Conservation (phyloP, 345 rosid species). For the Populus davidiana region DNA sequence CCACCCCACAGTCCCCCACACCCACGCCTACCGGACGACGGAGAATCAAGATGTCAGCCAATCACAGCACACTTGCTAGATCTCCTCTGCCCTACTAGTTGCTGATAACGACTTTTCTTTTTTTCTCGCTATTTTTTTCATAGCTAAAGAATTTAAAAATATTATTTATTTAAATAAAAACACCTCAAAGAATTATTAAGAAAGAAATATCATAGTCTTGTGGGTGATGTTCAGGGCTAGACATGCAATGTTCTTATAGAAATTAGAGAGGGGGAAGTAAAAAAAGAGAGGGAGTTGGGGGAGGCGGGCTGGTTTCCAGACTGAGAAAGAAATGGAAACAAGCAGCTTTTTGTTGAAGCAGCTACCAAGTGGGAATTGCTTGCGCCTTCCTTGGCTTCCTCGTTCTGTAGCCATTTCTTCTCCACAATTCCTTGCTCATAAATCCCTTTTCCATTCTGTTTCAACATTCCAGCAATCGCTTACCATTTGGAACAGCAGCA, state of each 20-base stretch:
- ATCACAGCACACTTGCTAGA: slow-evolving; percentile 35
- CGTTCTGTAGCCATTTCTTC: slow-evolving; percentile 12
- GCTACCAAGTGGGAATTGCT: slow-evolving; percentile 32
- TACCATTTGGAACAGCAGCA: slow-evolving; percentile 26
- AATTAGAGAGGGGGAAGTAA: no score
- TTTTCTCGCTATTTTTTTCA: no score
- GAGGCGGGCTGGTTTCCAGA: background rate
- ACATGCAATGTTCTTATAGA: no score
- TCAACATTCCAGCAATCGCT: slow-evolving; percentile 17
- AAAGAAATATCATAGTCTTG: no score
- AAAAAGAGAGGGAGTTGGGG: background rate
- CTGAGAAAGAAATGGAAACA: slow-evolving; percentile 15
- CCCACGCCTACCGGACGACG: no score
- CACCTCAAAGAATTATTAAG: no score
- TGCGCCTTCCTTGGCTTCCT: slow-evolving; percentile 23
- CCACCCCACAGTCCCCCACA: slow-evolving; percentile 17
- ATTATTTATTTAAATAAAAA: no score
- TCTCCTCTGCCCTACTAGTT: slow-evolving; percentile 31
- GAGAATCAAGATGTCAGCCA: slow-evolving; percentile 43
- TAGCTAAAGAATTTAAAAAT: no score
- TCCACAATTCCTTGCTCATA: slow-evolving; percentile 25
- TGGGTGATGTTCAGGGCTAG: no score
- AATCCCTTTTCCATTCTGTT: slow-evolving; percentile 9
- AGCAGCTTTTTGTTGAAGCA: slow-evolving; percentile 37
- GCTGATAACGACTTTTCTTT: slow-evolving; percentile 10